Conservation (phyloP, 805 yeast genomes). For the Candida hispaniensis region DNA sequence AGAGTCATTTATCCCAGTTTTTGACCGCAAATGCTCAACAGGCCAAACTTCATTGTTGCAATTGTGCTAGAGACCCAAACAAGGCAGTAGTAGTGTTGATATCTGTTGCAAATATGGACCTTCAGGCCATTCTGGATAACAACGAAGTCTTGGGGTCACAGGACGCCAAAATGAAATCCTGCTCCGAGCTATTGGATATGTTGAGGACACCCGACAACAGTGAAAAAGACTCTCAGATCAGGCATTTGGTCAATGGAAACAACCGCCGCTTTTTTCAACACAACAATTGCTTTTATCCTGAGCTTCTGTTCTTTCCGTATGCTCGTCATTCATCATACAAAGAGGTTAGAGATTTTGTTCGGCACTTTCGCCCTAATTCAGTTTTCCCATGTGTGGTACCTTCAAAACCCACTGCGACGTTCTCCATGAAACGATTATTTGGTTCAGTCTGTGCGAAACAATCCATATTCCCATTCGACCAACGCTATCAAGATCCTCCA, state of each 20-base stretch:
- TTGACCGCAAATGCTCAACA: conserved; percentile 1
- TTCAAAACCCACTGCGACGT: conserved; percentile 4
- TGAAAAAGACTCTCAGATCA: conserved; percentile 2
- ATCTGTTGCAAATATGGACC: conserved; percentile 1
- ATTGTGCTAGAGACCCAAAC: neutral
- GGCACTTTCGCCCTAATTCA: conserved; percentile 3
- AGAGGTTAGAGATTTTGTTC: conserved; percentile 2
- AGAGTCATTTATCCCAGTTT: conserved; percentile 2
- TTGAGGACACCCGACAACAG: conserved; percentile 1
- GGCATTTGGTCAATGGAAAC: conserved; percentile 6
- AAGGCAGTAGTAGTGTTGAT: conserved; percentile 4
- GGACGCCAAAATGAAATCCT: too few species aligned
- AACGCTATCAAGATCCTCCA: too few species aligned
- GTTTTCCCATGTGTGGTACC: conserved; percentile 13
- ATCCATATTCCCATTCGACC: too few species aligned
- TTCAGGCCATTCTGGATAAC: conserved; percentile 1
- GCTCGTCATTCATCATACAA: conserved; percentile 10
- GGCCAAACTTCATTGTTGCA: conserved; percentile 12
- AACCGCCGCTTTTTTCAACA: neutral
- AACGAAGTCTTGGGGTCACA: too few species aligned
- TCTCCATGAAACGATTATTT: conserved; percentile 8
- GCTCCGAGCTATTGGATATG: too few species aligned
- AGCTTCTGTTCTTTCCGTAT: conserved; percentile 7
- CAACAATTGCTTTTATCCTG: conserved; percentile 2
- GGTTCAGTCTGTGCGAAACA: conserved; percentile 8